Base-by-base conservation (phyloP, 1,284 basidiomycete genomes). In the Pseudozyma flocculosa region DNA sequence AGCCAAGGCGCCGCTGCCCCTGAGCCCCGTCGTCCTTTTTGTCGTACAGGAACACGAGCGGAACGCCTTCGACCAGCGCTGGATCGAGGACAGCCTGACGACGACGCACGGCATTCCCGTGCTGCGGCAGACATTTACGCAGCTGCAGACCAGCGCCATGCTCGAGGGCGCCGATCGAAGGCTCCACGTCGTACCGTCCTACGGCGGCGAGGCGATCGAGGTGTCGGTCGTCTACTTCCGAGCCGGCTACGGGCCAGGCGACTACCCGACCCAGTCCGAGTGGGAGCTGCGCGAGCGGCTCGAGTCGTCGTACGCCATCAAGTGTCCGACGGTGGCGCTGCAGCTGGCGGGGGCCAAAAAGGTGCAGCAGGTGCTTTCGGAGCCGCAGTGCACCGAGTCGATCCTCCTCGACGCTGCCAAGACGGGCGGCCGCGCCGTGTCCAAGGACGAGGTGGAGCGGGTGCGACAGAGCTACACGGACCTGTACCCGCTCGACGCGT, bases 281-380 rank as follows among this genome's bases (percentile, higher is more conserved):
- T 97, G 90, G 82, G 77, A 80, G 3, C 88, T 86, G 2, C 86
- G 93, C 2, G 83, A 88, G 66, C 78, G 84, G 15, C 82, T 97
- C 22, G 92, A 96, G 75, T 81, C 85, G 24, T 88, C 87, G 15
- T 80, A 78, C 34, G 91, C 95, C 0, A 92, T 95, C 82, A 95
- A 97, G 70, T 98, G 93, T 72, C 94, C 94, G 0, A 86, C 86
- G 1, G 85, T 97, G 63, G 87, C 89, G 1, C 83, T 97, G 4
- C 95, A 98, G 73, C 85, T 98, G 3, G 91, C 92, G 0, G 95
- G 94, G 0, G 88, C 89, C 1, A 98, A 98, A 81, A 96, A 96
- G 78, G 86, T 98, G 0, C 95, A 97, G 79, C 87, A 97, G 74
- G 89, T 89, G 0, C 83, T 98, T 15, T 85, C 88, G 2, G 84